Evolutionary conservation across 2,329 filamentous ascomycete genomes (phyloP).

Genomic region (Monosporascus sp.): DNA sequence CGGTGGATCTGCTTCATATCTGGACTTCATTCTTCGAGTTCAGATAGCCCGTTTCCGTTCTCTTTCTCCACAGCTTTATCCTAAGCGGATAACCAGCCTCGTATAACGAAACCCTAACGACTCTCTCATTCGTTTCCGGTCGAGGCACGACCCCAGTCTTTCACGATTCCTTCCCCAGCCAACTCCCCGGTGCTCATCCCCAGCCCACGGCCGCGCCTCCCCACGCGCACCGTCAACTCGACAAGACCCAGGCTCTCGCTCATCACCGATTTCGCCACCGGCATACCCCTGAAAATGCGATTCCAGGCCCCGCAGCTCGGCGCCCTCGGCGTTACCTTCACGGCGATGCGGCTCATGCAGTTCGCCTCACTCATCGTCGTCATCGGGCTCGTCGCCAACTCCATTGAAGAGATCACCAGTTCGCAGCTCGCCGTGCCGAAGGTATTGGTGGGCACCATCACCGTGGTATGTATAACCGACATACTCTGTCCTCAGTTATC

Average conservation of each 20-base stretch:
- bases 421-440: slow-evolving; percentile 61
- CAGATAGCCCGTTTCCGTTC: neutral
- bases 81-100: neutral
- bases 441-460: slow-evolving; percentile 72
- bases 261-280: slow-evolving; percentile 29
- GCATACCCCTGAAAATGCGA: slow-evolving; percentile 35
- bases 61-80: neutral
- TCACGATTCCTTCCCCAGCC: slow-evolving; percentile 27
- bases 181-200: slow-evolving; percentile 29
- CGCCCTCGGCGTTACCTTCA: slow-evolving; percentile 74
- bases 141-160: slow-evolving; percentile 18
- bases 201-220: slow-evolving; percentile 37
- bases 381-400: slow-evolving; percentile 76
- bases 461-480: slow-evolving; percentile 57
- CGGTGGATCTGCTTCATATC: slow-evolving; percentile 17
- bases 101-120: neutral
- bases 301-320: slow-evolving; percentile 51
- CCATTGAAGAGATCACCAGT: slow-evolving; percentile 70
- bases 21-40: slow-evolving; percentile 1
- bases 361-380: slow-evolving; percentile 67
- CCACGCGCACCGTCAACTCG: slow-evolving; percentile 32
- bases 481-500: neutral
- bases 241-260: slow-evolving; percentile 36
- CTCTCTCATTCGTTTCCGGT: slow-evolving; percentile 2
- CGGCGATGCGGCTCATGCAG: slow-evolving; percentile 66